Conservation (phyloP, 345 rosid genomes). For the Sisymbrium irio region DNA sequence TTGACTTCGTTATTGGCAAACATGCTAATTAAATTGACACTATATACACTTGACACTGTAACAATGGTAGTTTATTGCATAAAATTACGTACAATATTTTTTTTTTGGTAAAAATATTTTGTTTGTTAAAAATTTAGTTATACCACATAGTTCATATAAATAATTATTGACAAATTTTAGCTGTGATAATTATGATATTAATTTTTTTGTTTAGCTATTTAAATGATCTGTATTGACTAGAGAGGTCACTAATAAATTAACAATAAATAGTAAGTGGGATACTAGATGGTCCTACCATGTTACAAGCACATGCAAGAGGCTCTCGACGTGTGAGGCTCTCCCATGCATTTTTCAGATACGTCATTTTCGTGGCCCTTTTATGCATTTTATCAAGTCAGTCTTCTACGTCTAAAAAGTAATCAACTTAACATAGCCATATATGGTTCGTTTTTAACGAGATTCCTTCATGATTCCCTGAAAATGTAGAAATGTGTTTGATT, state of each 20-base stretch:
- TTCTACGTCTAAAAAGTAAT: neutral
- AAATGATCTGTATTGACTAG: slow-evolving; percentile 8
- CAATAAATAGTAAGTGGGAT: neutral
- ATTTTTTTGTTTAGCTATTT: neutral
- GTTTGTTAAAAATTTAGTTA: too few species aligned
- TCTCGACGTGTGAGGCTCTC: slow-evolving; percentile 22
- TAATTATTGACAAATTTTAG: too few species aligned
- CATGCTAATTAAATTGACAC: neutral
- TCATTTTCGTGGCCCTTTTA: slow-evolving; percentile 24
- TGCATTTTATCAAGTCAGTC: neutral
- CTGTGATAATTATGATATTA: too few species aligned
- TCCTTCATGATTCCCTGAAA: neutral
- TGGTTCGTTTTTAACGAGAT: neutral
- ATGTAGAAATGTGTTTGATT: neutral
- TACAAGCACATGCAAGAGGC: slow-evolving; percentile 29
- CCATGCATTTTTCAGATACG: slow-evolving; percentile 27
- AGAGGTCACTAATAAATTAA: neutral
- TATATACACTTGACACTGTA: too few species aligned
- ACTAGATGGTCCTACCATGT: slow-evolving; percentile 31
- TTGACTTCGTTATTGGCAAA: neutral
- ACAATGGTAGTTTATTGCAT: too few species aligned
- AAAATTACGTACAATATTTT: too few species aligned
- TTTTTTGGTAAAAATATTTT: too few species aligned
- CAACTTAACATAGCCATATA: neutral
- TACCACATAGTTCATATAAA: too few species aligned